These are phyloP conservation scores for Coriaria nepalensis DNA, from an alignment of 306 rosid species.

Conservation along the genomic window DNA sequence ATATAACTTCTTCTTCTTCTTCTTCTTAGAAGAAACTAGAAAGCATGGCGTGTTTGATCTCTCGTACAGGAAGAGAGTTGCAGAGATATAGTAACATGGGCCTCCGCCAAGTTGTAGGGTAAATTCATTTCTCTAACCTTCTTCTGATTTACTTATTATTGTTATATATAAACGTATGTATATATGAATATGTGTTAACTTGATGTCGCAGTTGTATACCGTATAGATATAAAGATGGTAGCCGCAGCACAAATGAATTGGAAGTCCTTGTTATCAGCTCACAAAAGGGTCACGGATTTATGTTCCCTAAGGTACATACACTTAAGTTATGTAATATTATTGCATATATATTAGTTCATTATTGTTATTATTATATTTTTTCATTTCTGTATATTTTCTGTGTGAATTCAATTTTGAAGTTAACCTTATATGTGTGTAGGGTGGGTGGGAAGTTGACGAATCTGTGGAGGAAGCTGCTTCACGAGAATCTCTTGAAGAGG, in stretches of 20 bases:
- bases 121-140: neutral
- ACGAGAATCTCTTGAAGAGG: constrained; percentile 89
- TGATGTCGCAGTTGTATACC: constrained; percentile 74
- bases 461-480: constrained; percentile 85
- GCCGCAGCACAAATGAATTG: constrained; percentile 25
- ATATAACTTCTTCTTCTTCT: no score
- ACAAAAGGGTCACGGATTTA: constrained; percentile 60
- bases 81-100: constrained; percentile 83
- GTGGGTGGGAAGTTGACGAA: constrained; percentile 99
- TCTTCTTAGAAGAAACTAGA: neutral
- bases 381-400: neutral
- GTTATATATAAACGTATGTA: neutral
- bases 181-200: neutral
- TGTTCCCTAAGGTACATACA: constrained; percentile 82
- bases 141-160: neutral
- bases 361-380: neutral
- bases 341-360: no score
- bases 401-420: no score
- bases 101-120: constrained; percentile 97
- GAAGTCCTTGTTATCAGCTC: constrained; percentile 85
- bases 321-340: no score
- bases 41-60: constrained; percentile 56
- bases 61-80: constrained; percentile 80
- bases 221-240: constrained; percentile 57
- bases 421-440: constrained; percentile 17